Percentiles rank a stretch among this genome's conserved stretches.
phyloP scores from a whole-genome alignment of 169 alveolate genomes.

The Besnoitia besnoiti region DNA sequence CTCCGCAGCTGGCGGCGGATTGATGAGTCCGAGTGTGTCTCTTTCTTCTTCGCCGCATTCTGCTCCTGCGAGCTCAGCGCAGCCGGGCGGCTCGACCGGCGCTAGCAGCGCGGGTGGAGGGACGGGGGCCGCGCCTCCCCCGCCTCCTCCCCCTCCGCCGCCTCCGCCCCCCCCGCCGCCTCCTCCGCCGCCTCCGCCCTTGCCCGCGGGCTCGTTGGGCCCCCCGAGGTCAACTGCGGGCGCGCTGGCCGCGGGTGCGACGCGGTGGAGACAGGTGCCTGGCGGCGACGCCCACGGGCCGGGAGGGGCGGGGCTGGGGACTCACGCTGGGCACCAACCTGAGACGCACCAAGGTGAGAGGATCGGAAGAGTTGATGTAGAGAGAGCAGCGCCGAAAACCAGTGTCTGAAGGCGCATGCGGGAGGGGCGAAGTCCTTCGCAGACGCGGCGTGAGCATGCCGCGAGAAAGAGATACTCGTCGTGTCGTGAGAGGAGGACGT shows the following conservation, averaged over 20 bases:
- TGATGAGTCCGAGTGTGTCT: background rate
- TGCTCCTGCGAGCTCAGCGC: background rate
- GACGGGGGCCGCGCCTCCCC: background rate
- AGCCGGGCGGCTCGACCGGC: background rate
- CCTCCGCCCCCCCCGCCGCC: background rate
- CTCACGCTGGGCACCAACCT: background rate
- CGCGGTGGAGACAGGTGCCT: background rate
- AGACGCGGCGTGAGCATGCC: too few relatives aligned
- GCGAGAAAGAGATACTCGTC: too few relatives aligned
- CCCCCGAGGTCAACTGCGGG: background rate
- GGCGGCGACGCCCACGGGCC: background rate
- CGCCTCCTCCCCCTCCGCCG: slow-evolving; percentile 21
- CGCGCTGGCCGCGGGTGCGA: background rate
- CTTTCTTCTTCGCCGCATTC: background rate
- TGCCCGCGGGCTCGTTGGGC: background rate
- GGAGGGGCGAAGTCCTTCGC: too few relatives aligned
- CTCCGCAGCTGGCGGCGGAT: background rate
- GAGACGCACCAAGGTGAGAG: background rate
- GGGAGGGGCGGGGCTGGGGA: background rate
- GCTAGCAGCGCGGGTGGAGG: background rate
- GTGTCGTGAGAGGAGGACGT: too few relatives aligned
- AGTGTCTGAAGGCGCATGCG: too few relatives aligned
- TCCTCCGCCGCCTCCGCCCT: background rate
- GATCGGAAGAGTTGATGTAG: background rate
- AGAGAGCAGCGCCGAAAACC: too few relatives aligned